phyloP scores from a whole-genome alignment of 768 basidiomycete genomes.

The Lactarius trivialis region DNA sequence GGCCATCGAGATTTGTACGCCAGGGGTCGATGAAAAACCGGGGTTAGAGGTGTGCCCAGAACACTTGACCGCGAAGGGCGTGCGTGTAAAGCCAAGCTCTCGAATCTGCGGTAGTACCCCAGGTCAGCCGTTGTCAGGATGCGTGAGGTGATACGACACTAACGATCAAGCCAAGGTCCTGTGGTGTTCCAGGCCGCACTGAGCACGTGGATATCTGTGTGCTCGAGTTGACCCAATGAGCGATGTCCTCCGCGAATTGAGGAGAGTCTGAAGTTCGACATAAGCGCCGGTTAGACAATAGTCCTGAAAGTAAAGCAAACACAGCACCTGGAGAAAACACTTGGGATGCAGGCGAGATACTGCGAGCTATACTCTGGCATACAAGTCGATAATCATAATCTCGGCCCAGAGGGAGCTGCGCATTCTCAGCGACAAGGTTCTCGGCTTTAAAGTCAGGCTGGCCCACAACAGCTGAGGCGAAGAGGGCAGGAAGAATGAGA shows the following conservation, averaged over 20 bases:
- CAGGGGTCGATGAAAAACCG: slow-evolving; percentile 1
- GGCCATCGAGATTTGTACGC: not conserved
- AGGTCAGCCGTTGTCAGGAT: no score
- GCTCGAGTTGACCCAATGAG: slow-evolving; percentile 3
- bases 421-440: not conserved
- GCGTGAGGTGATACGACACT: not conserved
- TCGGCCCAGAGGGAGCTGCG: not conserved
- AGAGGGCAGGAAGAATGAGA: not conserved
- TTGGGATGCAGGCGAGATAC: not conserved
- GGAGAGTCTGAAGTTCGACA: not conserved
- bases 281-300: not conserved
- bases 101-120: not conserved
- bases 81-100: not conserved
- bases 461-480: not conserved
- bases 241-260: not conserved
- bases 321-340: not conserved
- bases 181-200: not conserved
- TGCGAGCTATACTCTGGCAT: not conserved
- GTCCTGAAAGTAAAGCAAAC: not conserved
- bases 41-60: not conserved
- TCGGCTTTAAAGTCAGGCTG: not conserved
- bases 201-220: slow-evolving; percentile 1
- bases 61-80: not conserved
- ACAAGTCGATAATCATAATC: not conserved
- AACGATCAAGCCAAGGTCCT: not conserved